Evolutionary conservation across 2,329 filamentous ascomycete species (phyloP).

Genomic region (Calonectria honghensis): DNA sequence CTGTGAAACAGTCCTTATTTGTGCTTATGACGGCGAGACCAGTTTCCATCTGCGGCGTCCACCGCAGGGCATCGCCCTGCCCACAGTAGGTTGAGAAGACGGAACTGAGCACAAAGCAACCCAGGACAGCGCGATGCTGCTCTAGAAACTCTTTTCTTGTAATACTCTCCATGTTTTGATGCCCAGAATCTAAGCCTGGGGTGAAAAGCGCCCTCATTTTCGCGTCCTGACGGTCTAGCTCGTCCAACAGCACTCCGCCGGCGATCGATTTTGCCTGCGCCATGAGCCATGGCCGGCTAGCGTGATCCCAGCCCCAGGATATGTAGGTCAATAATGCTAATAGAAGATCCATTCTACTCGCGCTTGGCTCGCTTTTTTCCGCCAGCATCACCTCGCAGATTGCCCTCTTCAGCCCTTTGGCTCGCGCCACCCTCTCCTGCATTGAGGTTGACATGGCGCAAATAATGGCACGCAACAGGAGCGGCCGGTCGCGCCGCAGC

Average conservation of each 20-base stretch:
- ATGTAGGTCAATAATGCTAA: conserved; percentile 16
- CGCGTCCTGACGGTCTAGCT: not conserved
- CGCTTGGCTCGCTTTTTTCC: not conserved
- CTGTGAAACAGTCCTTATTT: not conserved
- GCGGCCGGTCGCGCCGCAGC: conserved; percentile 1
- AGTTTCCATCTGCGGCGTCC: conserved; percentile 26
- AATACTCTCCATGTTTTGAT: not conserved
- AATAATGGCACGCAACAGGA: conserved; percentile 7
- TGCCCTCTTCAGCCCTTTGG: not conserved
- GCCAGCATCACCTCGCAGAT: not conserved
- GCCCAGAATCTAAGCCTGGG: not conserved
- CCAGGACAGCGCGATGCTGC: conserved; percentile 20
- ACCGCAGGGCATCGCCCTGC: conserved; percentile 10
- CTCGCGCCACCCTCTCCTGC: not conserved
- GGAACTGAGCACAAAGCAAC: conserved; percentile 31
- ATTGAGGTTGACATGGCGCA: not conserved
- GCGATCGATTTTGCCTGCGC: conserved; percentile 6
- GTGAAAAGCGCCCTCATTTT: not conserved
- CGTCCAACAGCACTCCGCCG: not conserved
- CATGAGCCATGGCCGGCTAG: conserved; percentile 4
- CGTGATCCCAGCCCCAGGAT: conserved; percentile 29
- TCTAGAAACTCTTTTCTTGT: not conserved
- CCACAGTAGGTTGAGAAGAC: conserved; percentile 21
- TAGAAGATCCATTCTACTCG: conserved; percentile 11
- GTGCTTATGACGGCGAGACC: conserved; percentile 5